phyloP scores from a whole-genome alignment of 139 green algal genomes.

The Micractinium sp. region DNA sequence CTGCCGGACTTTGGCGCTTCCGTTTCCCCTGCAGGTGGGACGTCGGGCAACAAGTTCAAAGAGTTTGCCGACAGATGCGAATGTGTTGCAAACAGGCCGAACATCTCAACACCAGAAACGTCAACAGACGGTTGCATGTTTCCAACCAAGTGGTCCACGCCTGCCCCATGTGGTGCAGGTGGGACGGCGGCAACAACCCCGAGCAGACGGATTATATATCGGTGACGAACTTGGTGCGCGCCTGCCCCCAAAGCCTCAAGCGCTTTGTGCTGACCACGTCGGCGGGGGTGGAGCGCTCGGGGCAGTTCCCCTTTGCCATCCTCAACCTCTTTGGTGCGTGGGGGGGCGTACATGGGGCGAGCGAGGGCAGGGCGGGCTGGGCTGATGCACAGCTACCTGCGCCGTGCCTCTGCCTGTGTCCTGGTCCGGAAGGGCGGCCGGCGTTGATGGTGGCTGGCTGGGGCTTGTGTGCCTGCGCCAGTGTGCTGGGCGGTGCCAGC shows the following conservation, averaged over 20 bases:
- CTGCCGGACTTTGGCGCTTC: too few species aligned
- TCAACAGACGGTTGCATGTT: too few species aligned
- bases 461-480: not conserved
- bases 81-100: too few species aligned
- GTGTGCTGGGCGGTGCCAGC: too few species aligned
- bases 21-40: too few species aligned
- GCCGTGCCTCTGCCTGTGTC: not conserved
- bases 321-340: constrained; percentile 91
- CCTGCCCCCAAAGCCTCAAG: constrained; percentile 52
- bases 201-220: constrained; percentile 79
- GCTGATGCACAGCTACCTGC: not conserved
- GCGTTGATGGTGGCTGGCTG: not conserved
- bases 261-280: constrained; percentile 90
- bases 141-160: too few species aligned
- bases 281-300: constrained; percentile 83
- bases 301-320: constrained; percentile 80
- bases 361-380: not conserved
- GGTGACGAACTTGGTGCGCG: constrained; percentile 79
- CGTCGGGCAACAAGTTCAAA: too few species aligned
- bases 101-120: too few species aligned
- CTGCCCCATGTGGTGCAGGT: constrained; percentile 56
- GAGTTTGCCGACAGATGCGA: too few species aligned
- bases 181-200: constrained; percentile 86
- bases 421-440: not conserved
- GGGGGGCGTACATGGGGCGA: not conserved